Base-by-base conservation (phyloP, 1,139 yeast species). In the Scheffersomyces quercinus region DNA sequence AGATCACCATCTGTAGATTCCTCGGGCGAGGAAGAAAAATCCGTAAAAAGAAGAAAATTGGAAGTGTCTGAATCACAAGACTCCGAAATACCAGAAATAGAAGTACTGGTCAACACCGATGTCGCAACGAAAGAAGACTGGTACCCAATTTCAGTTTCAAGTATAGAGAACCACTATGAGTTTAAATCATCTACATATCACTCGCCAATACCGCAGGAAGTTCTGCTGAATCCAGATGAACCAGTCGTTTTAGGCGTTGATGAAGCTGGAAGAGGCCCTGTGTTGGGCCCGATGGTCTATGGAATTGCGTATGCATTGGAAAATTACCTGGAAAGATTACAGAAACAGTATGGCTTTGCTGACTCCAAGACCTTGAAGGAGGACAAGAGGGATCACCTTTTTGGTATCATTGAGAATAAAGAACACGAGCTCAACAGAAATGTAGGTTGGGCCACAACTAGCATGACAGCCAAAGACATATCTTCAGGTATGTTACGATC, bases 261-360 rank as follows among this genome's bases (percentile, higher is more conserved):
- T 62, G 99, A 93, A 62, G 99, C 99, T 0, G 99, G 99, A 0
- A 76, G 99, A 51, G 99, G 99, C 0, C 99, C 99, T 0, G 97
- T 95, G 0, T 59, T 93, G 41, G 95, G 99, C 0, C 96, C 98
- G 0, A 95, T 93, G 99, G 99, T 95, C 1, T 93, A 93, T 57
- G 96, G 96, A 1, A 72, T 89, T 3, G 83, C 95, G 3, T 93
- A 89, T 59, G 84, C 96, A 53, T 67, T 83, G 13, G 73, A 75
- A 39, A 59, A 67, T 1, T 88, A 81, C 56, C 83, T 80, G 43
- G 50, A 59, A 0, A 59, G 63, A 5, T 64, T 83, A 43, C 80
- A 86, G 41, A 71, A 70, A 6, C 67, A 75, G 31, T 84, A 80
- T 50, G 97, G 93, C 9, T 93, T 93, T 67, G 96, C 91, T 28